These are phyloP conservation scores for Xerocomus potaroensis DNA, from an alignment of 768 basidiomycete genomes.

Conservation along the genomic window DNA sequence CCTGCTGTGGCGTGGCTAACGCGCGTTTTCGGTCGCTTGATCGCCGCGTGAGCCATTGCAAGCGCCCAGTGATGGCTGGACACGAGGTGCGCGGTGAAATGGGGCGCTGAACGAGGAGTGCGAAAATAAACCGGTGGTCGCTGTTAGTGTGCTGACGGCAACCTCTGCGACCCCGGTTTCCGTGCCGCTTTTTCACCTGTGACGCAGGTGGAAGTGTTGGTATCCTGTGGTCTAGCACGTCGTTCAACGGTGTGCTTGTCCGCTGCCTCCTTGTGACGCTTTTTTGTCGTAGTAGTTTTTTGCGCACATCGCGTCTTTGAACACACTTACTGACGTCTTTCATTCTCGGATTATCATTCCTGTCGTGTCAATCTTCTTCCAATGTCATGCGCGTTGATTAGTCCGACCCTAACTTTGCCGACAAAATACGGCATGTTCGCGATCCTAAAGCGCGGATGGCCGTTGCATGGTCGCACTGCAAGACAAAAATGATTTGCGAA, in stretches of 20 bases:
- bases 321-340: slow-evolving; percentile 59
- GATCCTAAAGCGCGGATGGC: slow-evolving; percentile 87
- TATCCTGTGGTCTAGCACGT: slow-evolving; percentile 57
- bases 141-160: slow-evolving; percentile 25
- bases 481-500: slow-evolving; percentile 85
- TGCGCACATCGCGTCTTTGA: slow-evolving; percentile 26
- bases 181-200: slow-evolving; percentile 54
- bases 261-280: slow-evolving; percentile 59
- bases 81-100: slow-evolving; percentile 92
- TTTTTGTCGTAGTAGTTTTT: slow-evolving; percentile 30
- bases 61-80: slow-evolving; percentile 74
- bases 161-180: slow-evolving; percentile 18
- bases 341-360: slow-evolving; percentile 41
- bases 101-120: slow-evolving; percentile 98
- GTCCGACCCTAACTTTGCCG: slow-evolving; percentile 81
- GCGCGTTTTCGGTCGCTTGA: slow-evolving; percentile 95
- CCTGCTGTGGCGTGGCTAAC: slow-evolving; percentile 68
- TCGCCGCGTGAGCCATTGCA: slow-evolving; percentile 74
- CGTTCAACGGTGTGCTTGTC: slow-evolving; percentile 42
- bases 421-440: slow-evolving; percentile 82
- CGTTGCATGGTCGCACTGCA: slow-evolving; percentile 81
- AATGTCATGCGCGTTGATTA: slow-evolving; percentile 37
- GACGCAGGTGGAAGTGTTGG: slow-evolving; percentile 52
- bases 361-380: slow-evolving; percentile 22
- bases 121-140: slow-evolving; percentile 43